phyloP scores from a whole-genome alignment of 371 early-diverging fungal species.

The Gilbertella persicaria region DNA sequence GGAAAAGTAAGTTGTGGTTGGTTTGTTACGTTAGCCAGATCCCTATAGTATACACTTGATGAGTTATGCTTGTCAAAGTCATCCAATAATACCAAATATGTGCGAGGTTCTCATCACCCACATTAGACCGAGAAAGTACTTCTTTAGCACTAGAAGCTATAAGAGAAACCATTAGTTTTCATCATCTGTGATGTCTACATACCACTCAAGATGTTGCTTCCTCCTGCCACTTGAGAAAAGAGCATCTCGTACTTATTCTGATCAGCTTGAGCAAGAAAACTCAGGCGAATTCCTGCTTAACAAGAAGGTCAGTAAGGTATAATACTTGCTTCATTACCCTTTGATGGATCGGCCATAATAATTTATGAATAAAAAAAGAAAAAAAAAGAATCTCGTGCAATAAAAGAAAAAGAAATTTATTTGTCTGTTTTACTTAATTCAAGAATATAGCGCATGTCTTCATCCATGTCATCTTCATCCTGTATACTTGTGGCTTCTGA shows the following conservation, averaged over 20 bases:
- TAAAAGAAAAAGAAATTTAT: slow-evolving; percentile 16
- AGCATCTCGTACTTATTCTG: slow-evolving; percentile 48
- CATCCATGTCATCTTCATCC: slow-evolving; percentile 39
- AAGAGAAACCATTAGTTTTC: not conserved
- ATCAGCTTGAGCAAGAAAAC: slow-evolving; percentile 48
- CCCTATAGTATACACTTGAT: slow-evolving; percentile 24
- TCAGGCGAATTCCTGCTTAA: slow-evolving; percentile 38
- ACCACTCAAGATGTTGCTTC: slow-evolving; percentile 37
- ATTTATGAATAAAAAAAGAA: not conserved
- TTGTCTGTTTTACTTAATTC: slow-evolving; percentile 42
- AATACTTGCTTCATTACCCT: not conserved
- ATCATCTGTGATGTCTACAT: not conserved
- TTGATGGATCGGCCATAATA: not conserved
- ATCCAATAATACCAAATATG: slow-evolving; percentile 42
- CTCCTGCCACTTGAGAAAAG: slow-evolving; percentile 40
- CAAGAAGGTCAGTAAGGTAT: not conserved
- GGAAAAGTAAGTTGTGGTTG: slow-evolving; percentile 55
- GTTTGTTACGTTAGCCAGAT: slow-evolving; percentile 49
- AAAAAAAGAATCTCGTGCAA: not conserved
- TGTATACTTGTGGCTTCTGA: slow-evolving; percentile 1
- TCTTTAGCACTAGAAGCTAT: slow-evolving; percentile 44
- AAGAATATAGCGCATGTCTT: slow-evolving; percentile 44
- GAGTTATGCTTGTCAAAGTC: too few relatives aligned
- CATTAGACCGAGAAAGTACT: slow-evolving; percentile 45
- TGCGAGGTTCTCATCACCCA: slow-evolving; percentile 48